These are phyloP conservation scores for Borealophlyctis nickersoniae DNA, from an alignment of 192 early-diverging fungal genomes.

Conservation along the genomic window DNA sequence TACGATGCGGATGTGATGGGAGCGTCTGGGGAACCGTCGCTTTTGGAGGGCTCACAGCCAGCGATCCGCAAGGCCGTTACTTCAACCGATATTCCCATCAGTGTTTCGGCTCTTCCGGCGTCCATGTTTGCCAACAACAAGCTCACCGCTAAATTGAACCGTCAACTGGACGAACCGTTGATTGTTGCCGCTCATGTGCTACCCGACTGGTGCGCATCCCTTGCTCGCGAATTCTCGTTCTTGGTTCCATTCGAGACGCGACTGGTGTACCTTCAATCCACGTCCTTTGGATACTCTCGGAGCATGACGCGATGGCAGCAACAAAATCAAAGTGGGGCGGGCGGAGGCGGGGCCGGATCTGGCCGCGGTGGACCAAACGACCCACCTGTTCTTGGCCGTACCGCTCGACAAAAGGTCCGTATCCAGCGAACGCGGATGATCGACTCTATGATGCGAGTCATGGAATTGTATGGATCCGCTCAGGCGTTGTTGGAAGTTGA, in stretches of 20 bases:
- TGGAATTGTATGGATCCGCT: conserved; percentile 71
- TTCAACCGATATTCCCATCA: conserved; percentile 15
- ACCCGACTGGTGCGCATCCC: conserved; percentile 68
- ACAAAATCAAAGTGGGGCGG: conserved; percentile 8
- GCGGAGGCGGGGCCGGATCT: background rate
- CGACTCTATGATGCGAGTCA: conserved; percentile 80
- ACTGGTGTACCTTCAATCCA: conserved; percentile 73
- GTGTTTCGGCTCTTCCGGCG: conserved; percentile 23
- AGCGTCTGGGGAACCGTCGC: conserved; percentile 2
- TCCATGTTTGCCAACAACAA: conserved; percentile 73
- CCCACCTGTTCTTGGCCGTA: conserved; percentile 49
- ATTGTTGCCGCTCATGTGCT: conserved; percentile 80
- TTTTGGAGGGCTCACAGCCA: conserved; percentile 25
- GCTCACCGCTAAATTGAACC: conserved; percentile 77
- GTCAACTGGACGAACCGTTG: conserved; percentile 85
- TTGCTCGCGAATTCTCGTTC: conserved; percentile 70
- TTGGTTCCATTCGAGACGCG: conserved; percentile 82
- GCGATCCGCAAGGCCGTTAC: conserved; percentile 14
- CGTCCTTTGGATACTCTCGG: conserved; percentile 83
- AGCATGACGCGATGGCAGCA: conserved; percentile 70
- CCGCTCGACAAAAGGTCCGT: conserved; percentile 87
- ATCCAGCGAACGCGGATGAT: conserved; percentile 74
- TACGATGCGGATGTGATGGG: conserved; percentile 4
- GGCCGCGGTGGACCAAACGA: conserved; percentile 1
- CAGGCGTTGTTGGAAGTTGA: conserved; percentile 84